Evolutionary conservation across 495 filamentous ascomycete genomes (phyloP), one percentile per base, ranked within the genome.

Genomic region (Penicillium maclennaniae): DNA sequence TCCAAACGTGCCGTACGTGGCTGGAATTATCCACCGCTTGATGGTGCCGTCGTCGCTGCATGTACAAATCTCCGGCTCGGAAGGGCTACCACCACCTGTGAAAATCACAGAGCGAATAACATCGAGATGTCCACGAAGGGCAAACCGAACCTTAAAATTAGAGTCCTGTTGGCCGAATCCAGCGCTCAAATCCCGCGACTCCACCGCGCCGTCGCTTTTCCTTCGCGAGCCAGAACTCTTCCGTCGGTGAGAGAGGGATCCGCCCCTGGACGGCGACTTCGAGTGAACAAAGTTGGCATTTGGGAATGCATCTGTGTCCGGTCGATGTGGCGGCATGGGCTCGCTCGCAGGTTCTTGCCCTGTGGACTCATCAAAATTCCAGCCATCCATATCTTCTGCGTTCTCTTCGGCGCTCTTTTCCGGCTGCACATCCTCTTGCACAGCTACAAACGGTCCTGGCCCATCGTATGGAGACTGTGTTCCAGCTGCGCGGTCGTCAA

Each of bases 21-120:
- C 81, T 5, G 92, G 92, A 28, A 97, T 90, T 55, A 95, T 92
- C 88, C 95, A 98, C 52, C 93, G 83, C 68, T 97, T 98, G 66
- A 98, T 86, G 44, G 88, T 84, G 43, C 92, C 92, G 64, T 98
- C 93, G 64, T 98, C 93, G 48, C 95, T 92, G 46, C 89, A 88
- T 3, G 95, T 97, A 68, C 92, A 97, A 44, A 98, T 92, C 68
- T 98, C 93, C 0, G 93, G 93, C 65, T 97, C 93, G 7, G 89
- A 87, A 6, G 89, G 89, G 65, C 88, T 96, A 42, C 93, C 93
- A 31, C 92, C 92, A 8, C 93, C 95, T 7, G 90, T 97, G 71
- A 98, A 98, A 54, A 96, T 91, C 47, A 96, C 88, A 10, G 90
- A 88, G 17, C 93, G 84, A 12, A 98, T 88, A 28, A 93, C 88